Percentiles rank a stretch among this genome's conserved stretches.
Evolutionary conservation across 202 grass and related monocot species (phyloP).

Genomic region (Cymbopogon flexuosus): DNA sequence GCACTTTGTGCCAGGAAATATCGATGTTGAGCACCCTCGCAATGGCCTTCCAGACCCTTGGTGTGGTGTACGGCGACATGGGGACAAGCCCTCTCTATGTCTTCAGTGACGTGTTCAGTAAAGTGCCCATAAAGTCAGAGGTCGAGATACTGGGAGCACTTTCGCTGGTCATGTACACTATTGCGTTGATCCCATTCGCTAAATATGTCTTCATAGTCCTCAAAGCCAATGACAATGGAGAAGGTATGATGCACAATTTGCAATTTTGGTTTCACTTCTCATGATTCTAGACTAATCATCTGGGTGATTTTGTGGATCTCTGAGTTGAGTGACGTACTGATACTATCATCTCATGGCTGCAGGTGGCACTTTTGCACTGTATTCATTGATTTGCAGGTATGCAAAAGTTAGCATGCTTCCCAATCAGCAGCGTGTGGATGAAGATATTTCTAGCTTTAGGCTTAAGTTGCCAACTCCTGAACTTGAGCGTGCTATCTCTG

Average conservation of each 20-base stretch:
- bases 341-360: conserved; percentile 7
- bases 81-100: conserved; percentile 93
- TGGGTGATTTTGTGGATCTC: background rate
- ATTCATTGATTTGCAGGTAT: conserved; percentile 92
- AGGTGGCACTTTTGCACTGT: conserved; percentile 93
- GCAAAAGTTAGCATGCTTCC: conserved; percentile 87
- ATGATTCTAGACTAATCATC: background rate
- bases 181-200: conserved; percentile 75
- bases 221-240: conserved; percentile 91
- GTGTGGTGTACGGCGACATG: conserved; percentile 96
- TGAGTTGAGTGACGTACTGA: background rate
- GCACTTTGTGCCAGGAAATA: conserved; percentile 46
- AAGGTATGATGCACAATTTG: conserved; percentile 47
- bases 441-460: conserved; percentile 85
- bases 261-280: conserved; percentile 7
- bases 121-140: conserved; percentile 89
- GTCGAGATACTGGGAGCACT: conserved; percentile 79
- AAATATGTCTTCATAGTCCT: conserved; percentile 93
- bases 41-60: conserved; percentile 94
- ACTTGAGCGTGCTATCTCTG: conserved; percentile 64
- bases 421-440: conserved; percentile 82
- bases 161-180: conserved; percentile 92
- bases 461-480: conserved; percentile 86
- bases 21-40: conserved; percentile 55
- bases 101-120: conserved; percentile 96